Base-by-base conservation (phyloP, 1,284 basidiomycete genomes). In the Laetiporus sulphureus region DNA sequence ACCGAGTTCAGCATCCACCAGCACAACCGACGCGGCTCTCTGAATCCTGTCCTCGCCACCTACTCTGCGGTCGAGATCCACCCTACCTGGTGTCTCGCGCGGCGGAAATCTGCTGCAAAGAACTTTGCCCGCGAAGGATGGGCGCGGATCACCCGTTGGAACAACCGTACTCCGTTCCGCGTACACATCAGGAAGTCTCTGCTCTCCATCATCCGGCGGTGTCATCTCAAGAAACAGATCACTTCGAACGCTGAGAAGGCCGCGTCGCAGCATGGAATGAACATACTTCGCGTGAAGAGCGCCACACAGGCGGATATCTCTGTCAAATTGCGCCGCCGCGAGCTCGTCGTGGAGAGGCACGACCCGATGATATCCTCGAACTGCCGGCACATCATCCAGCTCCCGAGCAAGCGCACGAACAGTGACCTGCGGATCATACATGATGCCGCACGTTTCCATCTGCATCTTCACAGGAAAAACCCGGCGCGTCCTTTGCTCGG, bases 101-200 rank as follows among this genome's bases (percentile, higher is more conserved):
- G 66, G 43, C 56, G 67, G 25, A 72, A 63, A 58, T 50, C 64
- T 21, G 53, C 56, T 37, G 46, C 61, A n/a, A 50, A 51, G 48
- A 47, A 54, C 20, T 47, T 65, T 34, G 66, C 61, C 20, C 62
- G 50, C 42, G 58, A 58, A 41, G 73, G 70, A 22, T 83, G 77
- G 75, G 80, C 76, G 31, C 69, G 68, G 33, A 65, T 81, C 38
- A 67, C 65, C 16, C 67, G 65, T 11, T 78, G 76, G 75, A 78
- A 77, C 51, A 71, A 72, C 49, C 64, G 63, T 24, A 61, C 59
- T 13, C 71, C 74, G 4, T 75, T 79, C 56, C 64, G 63, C 23
- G 63, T 72, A 31, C 55, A 73, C 39, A 54, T 71, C 45, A 58
- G 61, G 46, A 61, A 54, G 43, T 68, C 69, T 0, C 59, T 57